phyloP scores from a whole-genome alignment of 2,329 filamentous ascomycete species.

The Colletotrichum sp. region DNA sequence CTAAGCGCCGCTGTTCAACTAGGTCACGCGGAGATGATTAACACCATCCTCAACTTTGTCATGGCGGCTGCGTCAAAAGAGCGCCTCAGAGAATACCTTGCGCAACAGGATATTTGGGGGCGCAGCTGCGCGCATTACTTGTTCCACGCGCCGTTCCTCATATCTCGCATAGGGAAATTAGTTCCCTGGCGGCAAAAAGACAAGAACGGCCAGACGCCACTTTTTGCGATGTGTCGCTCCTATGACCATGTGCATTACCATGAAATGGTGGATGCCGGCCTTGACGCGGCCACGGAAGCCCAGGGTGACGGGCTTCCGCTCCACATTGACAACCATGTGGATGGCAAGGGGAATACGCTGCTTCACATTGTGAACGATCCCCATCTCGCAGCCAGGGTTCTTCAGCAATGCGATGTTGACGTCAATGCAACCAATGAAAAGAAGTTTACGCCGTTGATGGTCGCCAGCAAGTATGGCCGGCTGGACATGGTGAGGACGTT shows the following conservation, averaged over 20 bases:
- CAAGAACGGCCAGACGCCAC: conserved; percentile 95
- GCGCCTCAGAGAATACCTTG: conserved; percentile 71
- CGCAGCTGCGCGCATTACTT: conserved; percentile 94
- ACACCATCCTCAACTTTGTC: conserved; percentile 76
- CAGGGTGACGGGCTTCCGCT: conserved; percentile 83
- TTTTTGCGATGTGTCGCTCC: conserved; percentile 93
- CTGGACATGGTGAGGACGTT: conserved; percentile 90
- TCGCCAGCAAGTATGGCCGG: conserved; percentile 96
- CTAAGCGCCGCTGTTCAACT: conserved; percentile 90
- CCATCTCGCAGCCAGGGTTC: conserved; percentile 74
- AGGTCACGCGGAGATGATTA: conserved; percentile 75
- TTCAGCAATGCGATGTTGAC: conserved; percentile 89
- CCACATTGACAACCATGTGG: conserved; percentile 91
- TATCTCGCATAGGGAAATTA: conserved; percentile 75
- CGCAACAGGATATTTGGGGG: conserved; percentile 80
- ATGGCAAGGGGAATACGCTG: conserved; percentile 90
- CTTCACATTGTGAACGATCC: conserved; percentile 95
- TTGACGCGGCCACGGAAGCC: conserved; percentile 73
- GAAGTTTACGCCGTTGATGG: conserved; percentile 94
- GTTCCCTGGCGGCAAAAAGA: conserved; percentile 91
- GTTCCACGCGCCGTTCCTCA: conserved; percentile 86
- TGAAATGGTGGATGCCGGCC: conserved; percentile 83
- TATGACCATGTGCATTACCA: conserved; percentile 92
- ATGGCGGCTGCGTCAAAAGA: conserved; percentile 59
- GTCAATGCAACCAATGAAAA: conserved; percentile 96